phyloP scores from a whole-genome alignment of 2,329 filamentous ascomycete genomes.

The Pochonia chlamydosporia region DNA sequence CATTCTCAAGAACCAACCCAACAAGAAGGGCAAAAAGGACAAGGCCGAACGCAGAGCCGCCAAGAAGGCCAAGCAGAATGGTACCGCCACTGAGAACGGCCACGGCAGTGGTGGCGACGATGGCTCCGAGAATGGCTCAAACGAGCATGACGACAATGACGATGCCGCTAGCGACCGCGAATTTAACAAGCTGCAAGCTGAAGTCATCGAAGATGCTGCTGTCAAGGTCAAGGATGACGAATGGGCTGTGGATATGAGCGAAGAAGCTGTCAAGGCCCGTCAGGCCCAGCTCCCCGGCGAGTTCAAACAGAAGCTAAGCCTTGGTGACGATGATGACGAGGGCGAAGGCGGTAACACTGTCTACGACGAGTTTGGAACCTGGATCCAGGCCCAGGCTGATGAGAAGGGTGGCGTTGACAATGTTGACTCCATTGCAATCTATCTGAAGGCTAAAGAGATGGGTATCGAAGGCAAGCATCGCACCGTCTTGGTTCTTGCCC shows the following conservation, averaged over 20 bases:
- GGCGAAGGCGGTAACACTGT: constrained; percentile 69
- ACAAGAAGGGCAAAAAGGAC: constrained; percentile 90
- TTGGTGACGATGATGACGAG: constrained; percentile 77
- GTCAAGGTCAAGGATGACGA: constrained; percentile 74
- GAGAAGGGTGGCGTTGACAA: constrained; percentile 70
- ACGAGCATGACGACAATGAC: constrained; percentile 41
- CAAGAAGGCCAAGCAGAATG: constrained; percentile 78
- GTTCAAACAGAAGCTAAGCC: constrained; percentile 84
- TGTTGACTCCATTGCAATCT: constrained; percentile 84
- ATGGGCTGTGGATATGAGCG: constrained; percentile 96
- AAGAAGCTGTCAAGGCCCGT: constrained; percentile 90
- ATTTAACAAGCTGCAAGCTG: constrained; percentile 72
- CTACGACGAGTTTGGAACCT: constrained; percentile 89
- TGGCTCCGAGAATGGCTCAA: constrained; percentile 43
- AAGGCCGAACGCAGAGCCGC: constrained; percentile 89
- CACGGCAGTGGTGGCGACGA: constrained; percentile 56
- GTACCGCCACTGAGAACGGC: constrained; percentile 51
- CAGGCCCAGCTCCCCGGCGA: constrained; percentile 90
- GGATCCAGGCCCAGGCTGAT: constrained; percentile 72
- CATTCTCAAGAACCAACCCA: constrained; percentile 88
- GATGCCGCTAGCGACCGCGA: constrained; percentile 87
- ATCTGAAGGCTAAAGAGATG: constrained; percentile 93
- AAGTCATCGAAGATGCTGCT: constrained; percentile 41
- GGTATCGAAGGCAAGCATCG: constrained; percentile 93
- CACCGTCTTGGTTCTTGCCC: constrained; percentile 84